A percentile compares a stretch with the other conserved stretches of the same genome.
These are phyloP conservation scores for Cryphonectria carpinicola DNA, from an alignment of 2,329 filamentous ascomycete species.

Conservation along the genomic window DNA sequence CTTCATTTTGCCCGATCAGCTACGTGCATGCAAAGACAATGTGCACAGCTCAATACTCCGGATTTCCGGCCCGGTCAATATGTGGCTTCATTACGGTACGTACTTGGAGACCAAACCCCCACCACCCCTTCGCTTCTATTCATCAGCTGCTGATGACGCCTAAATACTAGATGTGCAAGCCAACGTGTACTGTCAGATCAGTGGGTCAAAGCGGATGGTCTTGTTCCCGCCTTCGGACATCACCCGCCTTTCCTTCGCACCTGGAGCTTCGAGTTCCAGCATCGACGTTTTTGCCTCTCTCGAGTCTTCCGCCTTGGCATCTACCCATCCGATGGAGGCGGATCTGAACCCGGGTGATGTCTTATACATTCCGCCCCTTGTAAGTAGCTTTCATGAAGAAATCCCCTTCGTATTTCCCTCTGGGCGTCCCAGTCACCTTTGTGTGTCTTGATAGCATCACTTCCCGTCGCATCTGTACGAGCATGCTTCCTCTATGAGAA, in stretches of 20 bases:
- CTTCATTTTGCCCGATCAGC: constrained; percentile 68
- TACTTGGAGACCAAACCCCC: constrained; percentile 43
- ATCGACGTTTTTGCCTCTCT: constrained; percentile 68
- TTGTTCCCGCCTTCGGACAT: constrained; percentile 82
- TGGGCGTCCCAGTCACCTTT: not conserved
- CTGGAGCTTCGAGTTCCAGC: constrained; percentile 80
- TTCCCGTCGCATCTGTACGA: not conserved
- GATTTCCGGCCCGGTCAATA: constrained; percentile 77
- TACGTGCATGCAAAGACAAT: constrained; percentile 63
- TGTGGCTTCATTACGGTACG: constrained; percentile 95
- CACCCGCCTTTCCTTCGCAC: constrained; percentile 67
- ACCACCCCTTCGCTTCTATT: constrained; percentile 32
- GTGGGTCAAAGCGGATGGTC: constrained; percentile 72
- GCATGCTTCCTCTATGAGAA: not conserved
- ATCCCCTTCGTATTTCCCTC: not conserved
- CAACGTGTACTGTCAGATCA: constrained; percentile 81
- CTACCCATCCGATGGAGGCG: constrained; percentile 69
- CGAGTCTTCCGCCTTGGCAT: constrained; percentile 43
- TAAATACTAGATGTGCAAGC: constrained; percentile 69
- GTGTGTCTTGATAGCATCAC: not conserved
- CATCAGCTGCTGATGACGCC: not conserved
- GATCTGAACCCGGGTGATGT: constrained; percentile 72
- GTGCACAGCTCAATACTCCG: constrained; percentile 79
- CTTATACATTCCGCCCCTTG: constrained; percentile 76
- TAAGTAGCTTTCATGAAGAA: not conserved